Base-by-base conservation (phyloP, 768 basidiomycete genomes). In the Pleurotus pulmonarius region DNA sequence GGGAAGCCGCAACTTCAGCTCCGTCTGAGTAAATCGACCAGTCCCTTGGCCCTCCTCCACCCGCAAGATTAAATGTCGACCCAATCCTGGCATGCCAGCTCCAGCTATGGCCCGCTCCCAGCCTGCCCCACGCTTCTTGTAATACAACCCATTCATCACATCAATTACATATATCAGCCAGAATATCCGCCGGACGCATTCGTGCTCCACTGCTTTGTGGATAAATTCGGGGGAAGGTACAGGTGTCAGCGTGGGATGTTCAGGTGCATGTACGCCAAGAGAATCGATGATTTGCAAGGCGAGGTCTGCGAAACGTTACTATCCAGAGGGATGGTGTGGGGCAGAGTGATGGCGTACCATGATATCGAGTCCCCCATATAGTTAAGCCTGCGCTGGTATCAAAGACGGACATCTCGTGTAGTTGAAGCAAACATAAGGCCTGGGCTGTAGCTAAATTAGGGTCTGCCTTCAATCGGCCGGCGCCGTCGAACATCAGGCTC, bases 141-240 rank as follows among this genome's bases (percentile, higher is more conserved):
- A 76, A 65, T 74, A 78, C 41, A 78, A 73, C 41, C 71, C 70
- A 24, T 73, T 70, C 65, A 76, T 69, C 59, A 79, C 70, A 64
- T 87, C 83, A 64, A 87, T 75, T 58, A 83, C 71, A 64, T 85
- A 82, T 57, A 89, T 82, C 55, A 89, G 75, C 90, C 90, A 92
- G 69, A 92, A 91, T 57, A 88, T 83, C 56, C 90, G 83, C 46
- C 90, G 85, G n/a, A 85, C 75, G 59, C 87, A 87, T 73, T 93
- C 90, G 58, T 83, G 86, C 63, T 90, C 85, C 60, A 88, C 82
- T 46, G 80, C 80, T 54, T 75, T 74, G 59, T 85, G 78, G 20
- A 83, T 83, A 61, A 82, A 82, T 52, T 82, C 80, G 52, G 81
- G 73, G 57, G 83, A 76, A 51, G 83, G 83, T 43, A 81, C 70